Evolutionary conservation across 1,284 basidiomycete genomes (phyloP), one percentile per base, ranked within the genome.

Genomic region (Trichosporon sp.): DNA sequence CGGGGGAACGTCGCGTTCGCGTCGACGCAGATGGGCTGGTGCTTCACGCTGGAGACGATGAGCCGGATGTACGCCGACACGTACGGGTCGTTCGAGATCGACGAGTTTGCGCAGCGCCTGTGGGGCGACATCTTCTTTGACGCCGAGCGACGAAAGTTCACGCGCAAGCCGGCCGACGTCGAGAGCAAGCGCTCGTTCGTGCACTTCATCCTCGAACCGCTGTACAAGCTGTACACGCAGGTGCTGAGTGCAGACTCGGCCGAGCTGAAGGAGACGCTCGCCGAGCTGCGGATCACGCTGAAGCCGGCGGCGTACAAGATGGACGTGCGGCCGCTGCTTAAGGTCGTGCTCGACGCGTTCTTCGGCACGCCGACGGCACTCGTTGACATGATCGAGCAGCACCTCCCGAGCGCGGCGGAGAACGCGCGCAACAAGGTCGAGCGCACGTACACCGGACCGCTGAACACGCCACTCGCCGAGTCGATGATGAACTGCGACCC

Each of bases 61-160:
- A 95, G 97, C 11, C 89, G 92, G 83, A 92, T 99, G 90, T 99
- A 99, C 81, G 91, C 94, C 7, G 92, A 98, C 77, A 92, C 92
- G 9, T 97, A 68, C 64, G 84, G 84, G 13, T 80, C 84, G 0
- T 81, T 87, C 72, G 85, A 87, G 71, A 78, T 86, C 11, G 83
- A 86, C 56, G 85, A 85, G 64, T 87, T 89, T 74, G 93, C 95
- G 18, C 88, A 89, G 76, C 89, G 97, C 47, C 88, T 99, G 12
- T 99, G 97, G 97, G 97, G 97, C 29, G 96, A 99, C 83, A 94
- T 99, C 78, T 99, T 94, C 85, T 98, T 93, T 84, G 89, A 94
- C 82, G 79, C 86, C 42, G 89, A 92, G 65, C 81, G 82, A 64
- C 89, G 94, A 73, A 97, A 95, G 82, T 99, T 99, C 81, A 90